Conservation (phyloP, 305 asterid species). For the Solanum hybrid region DNA sequence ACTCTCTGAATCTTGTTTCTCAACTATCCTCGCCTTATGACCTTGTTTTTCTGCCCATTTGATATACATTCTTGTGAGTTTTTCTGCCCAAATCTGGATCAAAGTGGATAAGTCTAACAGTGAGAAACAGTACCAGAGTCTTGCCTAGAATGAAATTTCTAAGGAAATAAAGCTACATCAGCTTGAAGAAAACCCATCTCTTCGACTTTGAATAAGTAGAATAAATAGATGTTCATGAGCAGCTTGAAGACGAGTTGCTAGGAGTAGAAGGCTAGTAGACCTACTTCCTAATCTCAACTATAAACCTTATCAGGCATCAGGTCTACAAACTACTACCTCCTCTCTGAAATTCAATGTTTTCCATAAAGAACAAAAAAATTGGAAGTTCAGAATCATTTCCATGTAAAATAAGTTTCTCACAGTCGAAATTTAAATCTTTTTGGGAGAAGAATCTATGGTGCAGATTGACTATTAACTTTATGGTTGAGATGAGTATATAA, state of each 20-base stretch:
- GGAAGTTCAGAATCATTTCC: not conserved
- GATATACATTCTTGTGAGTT: slow-evolving; percentile 52
- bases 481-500: not conserved
- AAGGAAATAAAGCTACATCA: not conserved
- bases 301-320: not conserved
- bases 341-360: not conserved
- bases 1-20: slow-evolving; percentile 35
- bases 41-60: slow-evolving; percentile 80
- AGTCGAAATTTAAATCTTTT: not conserved
- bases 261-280: not conserved
- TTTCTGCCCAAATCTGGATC: slow-evolving; percentile 54
- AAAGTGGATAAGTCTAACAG: not conserved
- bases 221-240: not conserved
- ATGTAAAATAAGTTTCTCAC: not conserved
- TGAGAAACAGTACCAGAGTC: not conserved
- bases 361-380: not conserved
- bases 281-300: not conserved
- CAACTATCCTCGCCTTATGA: slow-evolving; percentile 52
- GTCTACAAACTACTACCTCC: not conserved
- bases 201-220: not conserved
- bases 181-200: not conserved
- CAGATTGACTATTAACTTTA: not conserved
- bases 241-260: not conserved
- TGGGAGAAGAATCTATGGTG: not conserved
- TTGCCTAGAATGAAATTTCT: not conserved